Conservation (phyloP, 306 rosid genomes). For the Aeschynomene evenia region DNA sequence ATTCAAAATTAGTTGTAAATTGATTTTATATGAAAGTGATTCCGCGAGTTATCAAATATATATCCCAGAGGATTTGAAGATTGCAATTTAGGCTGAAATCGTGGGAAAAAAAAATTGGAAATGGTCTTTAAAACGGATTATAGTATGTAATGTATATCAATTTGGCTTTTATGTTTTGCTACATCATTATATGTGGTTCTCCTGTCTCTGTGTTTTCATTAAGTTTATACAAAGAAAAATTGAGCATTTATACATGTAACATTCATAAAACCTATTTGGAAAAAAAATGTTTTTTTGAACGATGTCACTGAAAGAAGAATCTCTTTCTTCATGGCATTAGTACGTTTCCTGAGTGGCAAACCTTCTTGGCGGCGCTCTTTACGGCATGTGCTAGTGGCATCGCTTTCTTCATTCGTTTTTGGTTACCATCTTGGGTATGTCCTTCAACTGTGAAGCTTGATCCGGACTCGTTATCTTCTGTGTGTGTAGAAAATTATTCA, state of each 20-base stretch:
- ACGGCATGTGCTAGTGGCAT: slow-evolving; percentile 67
- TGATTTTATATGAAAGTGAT: not conserved
- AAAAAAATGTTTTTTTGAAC: not conserved
- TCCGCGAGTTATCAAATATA: not conserved
- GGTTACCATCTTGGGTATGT: slow-evolving; percentile 87
- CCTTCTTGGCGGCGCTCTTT: slow-evolving; percentile 61
- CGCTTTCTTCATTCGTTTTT: slow-evolving; percentile 70
- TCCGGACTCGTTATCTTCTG: slow-evolving; percentile 6
- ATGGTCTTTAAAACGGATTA: not conserved
- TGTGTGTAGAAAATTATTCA: slow-evolving; percentile 14
- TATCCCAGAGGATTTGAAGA: not conserved
- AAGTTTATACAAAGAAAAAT: not conserved
- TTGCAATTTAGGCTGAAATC: not conserved
- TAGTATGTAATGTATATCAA: not conserved
- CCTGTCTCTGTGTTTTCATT: not conserved
- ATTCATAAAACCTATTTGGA: not conserved
- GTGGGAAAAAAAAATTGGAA: not conserved
- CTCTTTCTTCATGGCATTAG: slow-evolving; percentile 37
- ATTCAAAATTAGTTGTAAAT: not conserved
- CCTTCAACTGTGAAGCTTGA: slow-evolving; percentile 22
- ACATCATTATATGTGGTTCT: not conserved
- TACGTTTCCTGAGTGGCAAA: slow-evolving; percentile 45
- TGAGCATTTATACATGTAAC: not conserved
- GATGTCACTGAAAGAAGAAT: slow-evolving; percentile 28
- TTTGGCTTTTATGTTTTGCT: not conserved